Evolutionary conservation across 306 rosid genomes (phyloP).

Genomic region (Prunus kanzakura): DNA sequence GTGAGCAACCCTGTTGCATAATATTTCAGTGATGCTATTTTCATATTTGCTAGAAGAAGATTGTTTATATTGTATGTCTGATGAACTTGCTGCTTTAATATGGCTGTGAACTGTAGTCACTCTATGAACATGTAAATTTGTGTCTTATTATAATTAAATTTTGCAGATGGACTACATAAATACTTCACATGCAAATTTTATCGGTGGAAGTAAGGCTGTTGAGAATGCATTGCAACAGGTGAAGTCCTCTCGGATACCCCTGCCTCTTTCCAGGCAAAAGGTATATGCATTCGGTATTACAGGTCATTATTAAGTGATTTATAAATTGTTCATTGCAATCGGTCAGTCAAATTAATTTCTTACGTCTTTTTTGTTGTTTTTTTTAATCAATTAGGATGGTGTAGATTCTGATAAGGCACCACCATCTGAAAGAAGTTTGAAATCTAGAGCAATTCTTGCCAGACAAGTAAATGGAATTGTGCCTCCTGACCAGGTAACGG

Average conservation of each 20-base stretch:
- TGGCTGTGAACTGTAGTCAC: not conserved
- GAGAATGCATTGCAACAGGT: constrained; percentile 77
- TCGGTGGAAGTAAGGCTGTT: constrained; percentile 95
- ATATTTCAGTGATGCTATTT: not conserved
- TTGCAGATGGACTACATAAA: constrained; percentile 97
- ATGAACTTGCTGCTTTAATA: not conserved
- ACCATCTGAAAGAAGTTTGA: constrained; percentile 73
- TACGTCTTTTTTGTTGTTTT: not conserved
- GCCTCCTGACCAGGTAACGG: constrained; percentile 70
- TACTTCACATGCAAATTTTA: constrained; percentile 93
- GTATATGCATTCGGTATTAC: constrained; percentile 34
- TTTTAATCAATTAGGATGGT: constrained; percentile 56
- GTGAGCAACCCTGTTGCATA: not conserved
- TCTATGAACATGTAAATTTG: not conserved
- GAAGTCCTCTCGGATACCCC: constrained; percentile 62
- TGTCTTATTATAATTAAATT: constrained; percentile 17
- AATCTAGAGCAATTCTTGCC: constrained; percentile 68
- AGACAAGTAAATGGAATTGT: constrained; percentile 83
- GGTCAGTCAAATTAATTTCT: not conserved
- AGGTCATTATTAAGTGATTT: constrained; percentile 7
- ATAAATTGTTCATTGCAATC: constrained; percentile 7
- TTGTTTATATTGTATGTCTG: not conserved
- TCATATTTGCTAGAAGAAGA: not conserved
- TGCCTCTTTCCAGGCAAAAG: constrained; percentile 65
- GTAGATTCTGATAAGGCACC: constrained; percentile 75